Conservation (phyloP, 345 rosid genomes). For the Gossypioides kirkii region DNA sequence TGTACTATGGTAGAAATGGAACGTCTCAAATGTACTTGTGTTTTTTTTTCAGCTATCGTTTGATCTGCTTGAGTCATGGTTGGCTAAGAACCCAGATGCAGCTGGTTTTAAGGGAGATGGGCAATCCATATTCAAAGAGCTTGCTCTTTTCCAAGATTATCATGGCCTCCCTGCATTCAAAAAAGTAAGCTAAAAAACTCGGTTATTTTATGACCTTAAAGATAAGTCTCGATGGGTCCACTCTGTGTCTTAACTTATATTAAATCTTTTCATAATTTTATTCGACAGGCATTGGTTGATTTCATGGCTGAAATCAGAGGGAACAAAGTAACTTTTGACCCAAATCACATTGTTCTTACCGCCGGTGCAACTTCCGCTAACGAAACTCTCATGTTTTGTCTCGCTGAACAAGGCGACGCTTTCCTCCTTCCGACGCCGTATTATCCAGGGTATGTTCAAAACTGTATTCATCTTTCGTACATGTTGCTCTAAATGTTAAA, state of each 20-base stretch:
- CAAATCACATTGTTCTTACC: constrained; percentile 52
- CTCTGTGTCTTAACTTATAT: too few relatives aligned
- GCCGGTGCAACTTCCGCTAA: constrained; percentile 88
- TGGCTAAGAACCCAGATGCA: constrained; percentile 57
- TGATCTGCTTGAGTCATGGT: constrained; percentile 69
- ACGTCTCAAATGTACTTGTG: neutral
- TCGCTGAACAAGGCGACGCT: constrained; percentile 72
- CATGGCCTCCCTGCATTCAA: constrained; percentile 74
- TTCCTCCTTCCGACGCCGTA: constrained; percentile 80
- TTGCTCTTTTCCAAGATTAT: constrained; percentile 85
- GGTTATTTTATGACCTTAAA: neutral
- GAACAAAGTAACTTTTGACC: constrained; percentile 57
- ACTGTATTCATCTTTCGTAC: neutral
- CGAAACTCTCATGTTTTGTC: constrained; percentile 74
- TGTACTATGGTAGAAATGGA: neutral
- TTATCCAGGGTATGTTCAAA: constrained; percentile 58
- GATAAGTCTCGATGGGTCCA: neutral
- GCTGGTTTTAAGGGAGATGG: constrained; percentile 55
- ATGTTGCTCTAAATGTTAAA: neutral
- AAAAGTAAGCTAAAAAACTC: constrained; percentile 31
- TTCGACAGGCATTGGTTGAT: constrained; percentile 58
- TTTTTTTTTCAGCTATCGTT: constrained; percentile 46
- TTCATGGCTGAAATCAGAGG: constrained; percentile 83
- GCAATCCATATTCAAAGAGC: constrained; percentile 60
- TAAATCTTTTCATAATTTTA: neutral